Base-by-base conservation (phyloP, 2,329 filamentous ascomycete species). In the Colletotrichum coccodes region DNA sequence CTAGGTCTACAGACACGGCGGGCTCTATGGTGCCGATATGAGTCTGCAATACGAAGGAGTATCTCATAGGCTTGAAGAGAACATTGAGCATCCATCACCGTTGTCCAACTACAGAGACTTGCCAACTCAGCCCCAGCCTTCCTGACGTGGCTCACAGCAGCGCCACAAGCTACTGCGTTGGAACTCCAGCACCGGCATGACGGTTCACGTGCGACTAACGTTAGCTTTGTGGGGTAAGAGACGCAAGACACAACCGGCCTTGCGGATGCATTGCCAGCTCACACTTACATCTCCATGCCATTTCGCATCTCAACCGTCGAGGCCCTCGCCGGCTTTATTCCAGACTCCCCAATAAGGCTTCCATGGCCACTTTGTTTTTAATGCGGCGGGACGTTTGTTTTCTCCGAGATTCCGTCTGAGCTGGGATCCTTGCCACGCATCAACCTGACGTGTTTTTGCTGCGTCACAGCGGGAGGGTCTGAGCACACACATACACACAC, bases 381-480 rank as follows among this genome's bases (percentile, higher is more conserved):
- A 50, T 49, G 57, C 57, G 30, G 34, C 57, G 57, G 57, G 44
- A 36, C 23, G 4, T 49, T 60, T 28, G 9, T 28, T 1, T 23
- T 49, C 44, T 28, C 57, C 57, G 57, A 60, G 23, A 38, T 49
- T 38, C 57, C 42, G 57, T 38, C 57, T 21, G 44, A 60, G 57
- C 44, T 36, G 32, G 32, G n/a, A 34, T 32, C 23, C 14, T 18
- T 30, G 57, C 32, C 12, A 30, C 32, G 57, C 57, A 60, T 60
- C 57, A 60, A 50, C 23, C 32, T 23, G 57, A 49, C 57, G 57
- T 30, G 56, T 49, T 49, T 32, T n/a, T 36, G 23, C 30, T 30
- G 57, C 38, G 44, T 60, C 44, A 60, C 23, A 28, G 8, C 30
- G 11, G 32, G n/a, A n/a, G 36, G 32, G 57, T 49, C 57, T 60